These are phyloP conservation scores for Echium plantagineum DNA, from an alignment of 257 asterid species.

Conservation along the genomic window DNA sequence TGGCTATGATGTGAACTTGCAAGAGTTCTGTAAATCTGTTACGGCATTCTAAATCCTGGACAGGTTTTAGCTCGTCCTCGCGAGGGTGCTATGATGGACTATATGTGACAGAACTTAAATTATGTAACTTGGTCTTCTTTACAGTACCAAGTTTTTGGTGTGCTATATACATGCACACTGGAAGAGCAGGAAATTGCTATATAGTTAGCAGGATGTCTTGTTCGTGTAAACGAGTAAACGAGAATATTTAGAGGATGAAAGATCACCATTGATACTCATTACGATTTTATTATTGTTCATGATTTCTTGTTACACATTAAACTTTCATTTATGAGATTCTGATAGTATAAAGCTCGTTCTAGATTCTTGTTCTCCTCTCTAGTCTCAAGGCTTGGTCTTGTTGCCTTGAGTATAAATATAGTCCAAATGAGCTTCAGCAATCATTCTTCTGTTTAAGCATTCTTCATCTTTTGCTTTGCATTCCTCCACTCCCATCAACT, in stretches of 20 bases:
- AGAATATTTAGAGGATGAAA: not conserved
- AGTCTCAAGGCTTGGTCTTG: conserved; percentile 19
- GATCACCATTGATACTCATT: not conserved
- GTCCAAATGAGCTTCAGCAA: conserved; percentile 60
- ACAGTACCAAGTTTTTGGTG: not conserved
- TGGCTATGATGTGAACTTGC: not conserved
- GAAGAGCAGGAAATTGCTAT: no score
- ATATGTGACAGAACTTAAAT: not conserved
- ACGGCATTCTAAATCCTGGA: not conserved
- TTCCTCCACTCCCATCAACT: conserved; percentile 47
- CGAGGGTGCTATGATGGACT: not conserved
- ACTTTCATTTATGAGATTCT: not conserved
- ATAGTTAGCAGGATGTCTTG: not conserved
- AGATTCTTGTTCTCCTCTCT: not conserved
- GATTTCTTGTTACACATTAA: not conserved
- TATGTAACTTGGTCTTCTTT: no score
- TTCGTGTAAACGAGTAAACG: not conserved
- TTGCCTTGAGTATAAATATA: conserved; percentile 53
- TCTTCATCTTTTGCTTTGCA: conserved; percentile 30
- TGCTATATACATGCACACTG: not conserved
- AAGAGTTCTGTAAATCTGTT: not conserved
- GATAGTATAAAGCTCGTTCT: not conserved
- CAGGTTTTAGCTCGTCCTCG: not conserved
- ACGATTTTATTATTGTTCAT: not conserved
- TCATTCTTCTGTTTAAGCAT: conserved; percentile 47